A percentile compares a stretch with the other conserved stretches of the same genome.
phyloP scores from a whole-genome alignment of 2,329 filamentous ascomycete genomes.

The Elsinoe fawcettii region DNA sequence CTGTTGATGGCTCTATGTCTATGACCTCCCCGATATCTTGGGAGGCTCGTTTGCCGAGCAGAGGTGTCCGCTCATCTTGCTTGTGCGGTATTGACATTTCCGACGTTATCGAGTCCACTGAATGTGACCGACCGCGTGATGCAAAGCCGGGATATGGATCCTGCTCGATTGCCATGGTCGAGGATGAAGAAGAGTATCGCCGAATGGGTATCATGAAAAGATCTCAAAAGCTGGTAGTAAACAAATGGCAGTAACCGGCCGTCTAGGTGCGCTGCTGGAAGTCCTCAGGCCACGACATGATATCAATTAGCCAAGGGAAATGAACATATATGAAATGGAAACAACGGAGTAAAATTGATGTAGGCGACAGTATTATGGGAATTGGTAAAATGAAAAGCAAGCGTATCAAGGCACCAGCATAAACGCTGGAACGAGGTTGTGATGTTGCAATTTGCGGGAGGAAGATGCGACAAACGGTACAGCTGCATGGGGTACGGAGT shows the following conservation, averaged over 20 bases:
- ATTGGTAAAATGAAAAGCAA: neutral
- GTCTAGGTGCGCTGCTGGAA: neutral
- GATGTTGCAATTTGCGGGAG: slow-evolving; percentile 5
- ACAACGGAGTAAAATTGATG: neutral
- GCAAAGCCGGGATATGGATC: neutral
- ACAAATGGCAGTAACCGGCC: neutral
- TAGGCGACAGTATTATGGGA: slow-evolving; percentile 1
- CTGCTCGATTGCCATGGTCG: slow-evolving; percentile 6
- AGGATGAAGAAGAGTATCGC: slow-evolving; percentile 2
- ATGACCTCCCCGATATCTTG: slow-evolving; percentile 1
- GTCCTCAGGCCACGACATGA: slow-evolving; percentile 4
- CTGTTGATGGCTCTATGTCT: neutral
- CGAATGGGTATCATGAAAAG: neutral
- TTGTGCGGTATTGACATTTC: neutral
- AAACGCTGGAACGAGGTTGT: neutral
- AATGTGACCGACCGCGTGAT: neutral
- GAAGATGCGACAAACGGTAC: slow-evolving; percentile 6
- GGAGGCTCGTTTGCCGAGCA: neutral
- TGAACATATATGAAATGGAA: neutral
- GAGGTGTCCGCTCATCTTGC: slow-evolving; percentile 8
- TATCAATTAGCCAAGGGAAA: neutral
- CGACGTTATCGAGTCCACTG: neutral
- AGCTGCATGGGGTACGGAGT: slow-evolving; percentile 1
- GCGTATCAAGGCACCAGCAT: slow-evolving; percentile 8
- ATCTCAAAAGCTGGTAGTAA: neutral